A percentile compares a stretch with the other conserved stretches of the same genome.
These are phyloP conservation scores for Calamus simplicifolius DNA, from an alignment of 176 grass and related monocot species.

Conservation along the genomic window DNA sequence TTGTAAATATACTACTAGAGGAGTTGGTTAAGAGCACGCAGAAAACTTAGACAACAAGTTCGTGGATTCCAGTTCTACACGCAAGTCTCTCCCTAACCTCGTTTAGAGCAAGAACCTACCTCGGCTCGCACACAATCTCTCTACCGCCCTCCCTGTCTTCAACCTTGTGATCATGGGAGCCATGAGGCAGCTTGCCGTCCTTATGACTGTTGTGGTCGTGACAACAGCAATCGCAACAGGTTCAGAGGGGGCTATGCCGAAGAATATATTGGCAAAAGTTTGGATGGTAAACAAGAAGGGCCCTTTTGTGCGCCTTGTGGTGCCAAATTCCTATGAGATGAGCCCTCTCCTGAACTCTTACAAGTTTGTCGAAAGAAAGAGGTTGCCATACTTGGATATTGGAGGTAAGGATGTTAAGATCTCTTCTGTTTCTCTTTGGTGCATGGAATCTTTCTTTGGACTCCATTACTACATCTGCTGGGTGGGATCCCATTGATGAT, in stretches of 20 bases:
- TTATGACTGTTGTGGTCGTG: not conserved
- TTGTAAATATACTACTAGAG: too few relatives aligned
- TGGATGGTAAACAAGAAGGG: conserved; percentile 22
- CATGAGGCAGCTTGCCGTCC: not conserved
- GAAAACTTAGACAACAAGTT: too few relatives aligned
- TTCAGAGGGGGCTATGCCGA: conserved; percentile 7
- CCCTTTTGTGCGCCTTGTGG: conserved; percentile 53
- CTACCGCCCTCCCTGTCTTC: too few relatives aligned
- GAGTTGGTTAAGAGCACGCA: too few relatives aligned
- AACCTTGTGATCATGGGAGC: not conserved
- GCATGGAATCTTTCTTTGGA: not conserved
- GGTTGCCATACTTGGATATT: conserved; percentile 46
- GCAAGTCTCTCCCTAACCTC: too few relatives aligned
- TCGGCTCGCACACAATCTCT: not conserved
- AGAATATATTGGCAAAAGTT: not conserved
- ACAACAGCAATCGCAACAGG: not conserved
- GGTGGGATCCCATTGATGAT: too few relatives aligned
- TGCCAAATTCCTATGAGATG: conserved; percentile 78
- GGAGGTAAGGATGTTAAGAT: conserved; percentile 29
- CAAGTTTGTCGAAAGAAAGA: conserved; percentile 11
- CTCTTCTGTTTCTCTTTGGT: not conserved
- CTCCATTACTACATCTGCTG: too few relatives aligned
- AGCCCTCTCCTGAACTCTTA: conserved; percentile 39
- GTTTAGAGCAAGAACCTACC: too few relatives aligned
- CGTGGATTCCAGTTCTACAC: too few relatives aligned